Evolutionary conservation across 1,139 yeast genomes (phyloP), one percentile per base, ranked within the genome.

Genomic region (Protomyces inouyei): DNA sequence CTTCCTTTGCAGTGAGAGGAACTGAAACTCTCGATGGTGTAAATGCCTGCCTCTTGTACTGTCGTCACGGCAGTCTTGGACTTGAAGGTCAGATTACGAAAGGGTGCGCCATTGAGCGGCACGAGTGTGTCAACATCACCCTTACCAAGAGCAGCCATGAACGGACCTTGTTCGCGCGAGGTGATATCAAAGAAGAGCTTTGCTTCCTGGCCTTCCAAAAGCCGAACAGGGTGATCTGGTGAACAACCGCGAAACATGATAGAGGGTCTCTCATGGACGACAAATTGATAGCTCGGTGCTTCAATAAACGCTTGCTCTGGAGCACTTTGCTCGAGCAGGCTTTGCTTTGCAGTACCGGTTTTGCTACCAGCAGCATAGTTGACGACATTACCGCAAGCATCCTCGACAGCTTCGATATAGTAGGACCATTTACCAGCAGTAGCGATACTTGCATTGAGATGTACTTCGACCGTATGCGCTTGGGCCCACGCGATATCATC

Each of bases 351-450:
- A 68, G 67, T 51, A 68, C 65, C 0, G 71, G 52, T 18, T n/a
- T 43, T 38, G 64, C 60, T 69, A 36, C 21, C 43, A 18, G 55
- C 38, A 25, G 48, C 43, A 57, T 28, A 65, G 54, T 37, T 40
- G 65, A 85, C 82, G 1, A 76, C 70, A 70, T 88, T 88, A 0
- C 97, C 97, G 67, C 89, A 78, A 1, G 87, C 87, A 74, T 92
- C 97, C 9, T 80, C 80, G 5, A 91, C 81, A 67, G 83, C 84
- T 54, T 84, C 82, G 53, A 92, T 79, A 60, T 83, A 83, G 71
- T 88, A 90, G 46, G 83, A 80, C 73, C 88, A 80, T 23, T 76
- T 77, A 14, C 96, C 96, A 5, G 83, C 76, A 23, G 78, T 76
- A 14, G 78, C 77, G 45, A 83, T 72, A 10, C 78, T 75, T n/a